A percentile compares a stretch with the other conserved stretches of the same genome.
phyloP scores from a whole-genome alignment of 306 rosid genomes.

The Glycyrrhiza uralensis region DNA sequence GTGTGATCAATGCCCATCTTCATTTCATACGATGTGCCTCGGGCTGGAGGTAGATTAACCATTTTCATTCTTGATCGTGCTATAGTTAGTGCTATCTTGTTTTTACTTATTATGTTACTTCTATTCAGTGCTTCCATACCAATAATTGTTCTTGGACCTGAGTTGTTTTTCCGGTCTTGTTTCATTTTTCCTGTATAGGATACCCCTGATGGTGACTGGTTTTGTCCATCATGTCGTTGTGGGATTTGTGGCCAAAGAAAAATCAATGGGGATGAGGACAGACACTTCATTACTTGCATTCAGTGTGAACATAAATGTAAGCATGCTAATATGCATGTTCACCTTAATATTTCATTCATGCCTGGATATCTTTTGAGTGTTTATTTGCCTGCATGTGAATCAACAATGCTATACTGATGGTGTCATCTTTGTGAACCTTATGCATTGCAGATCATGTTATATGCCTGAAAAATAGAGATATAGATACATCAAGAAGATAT shows the following conservation, averaged over 20 bases:
- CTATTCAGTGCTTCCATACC: background rate
- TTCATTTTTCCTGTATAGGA: slow-evolving; percentile 45
- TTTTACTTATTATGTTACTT: background rate
- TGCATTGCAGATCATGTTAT: slow-evolving; percentile 71
- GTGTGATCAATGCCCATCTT: slow-evolving; percentile 83
- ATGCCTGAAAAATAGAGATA: slow-evolving; percentile 44
- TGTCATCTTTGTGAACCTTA: slow-evolving; percentile 21
- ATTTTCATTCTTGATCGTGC: slow-evolving; percentile 13
- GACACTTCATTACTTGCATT: slow-evolving; percentile 45
- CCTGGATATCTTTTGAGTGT: background rate
- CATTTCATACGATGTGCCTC: slow-evolving; percentile 67
- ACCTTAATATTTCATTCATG: slow-evolving; percentile 3
- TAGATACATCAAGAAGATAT: slow-evolving; percentile 25
- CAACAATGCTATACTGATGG: slow-evolving; percentile 9
- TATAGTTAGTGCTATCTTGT: background rate
- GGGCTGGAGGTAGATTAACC: slow-evolving; percentile 59
- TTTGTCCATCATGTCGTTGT: slow-evolving; percentile 81
- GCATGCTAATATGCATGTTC: slow-evolving; percentile 12
- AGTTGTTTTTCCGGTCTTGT: too few species aligned
- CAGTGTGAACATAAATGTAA: slow-evolving; percentile 83
- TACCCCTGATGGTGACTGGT: slow-evolving; percentile 85
- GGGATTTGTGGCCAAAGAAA: slow-evolving; percentile 55
- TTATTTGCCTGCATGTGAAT: background rate
- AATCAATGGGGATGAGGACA: slow-evolving; percentile 36
- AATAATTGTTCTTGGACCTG: slow-evolving; percentile 19